phyloP scores from a whole-genome alignment of 2,329 filamentous ascomycete genomes.

The Monosporascus sp. region DNA sequence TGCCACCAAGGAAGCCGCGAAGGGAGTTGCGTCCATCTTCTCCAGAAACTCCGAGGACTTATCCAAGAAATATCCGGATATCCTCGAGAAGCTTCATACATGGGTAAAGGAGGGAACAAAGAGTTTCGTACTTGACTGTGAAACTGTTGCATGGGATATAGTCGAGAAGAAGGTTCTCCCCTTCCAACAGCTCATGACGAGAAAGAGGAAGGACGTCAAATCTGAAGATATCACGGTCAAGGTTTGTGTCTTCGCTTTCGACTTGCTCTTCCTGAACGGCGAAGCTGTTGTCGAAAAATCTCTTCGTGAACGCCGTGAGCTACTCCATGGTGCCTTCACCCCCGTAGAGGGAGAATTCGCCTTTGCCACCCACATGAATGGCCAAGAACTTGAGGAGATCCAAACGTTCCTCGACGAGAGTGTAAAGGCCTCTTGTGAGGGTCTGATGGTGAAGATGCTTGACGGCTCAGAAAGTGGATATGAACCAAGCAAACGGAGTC shows the following conservation, averaged over 20 bases:
- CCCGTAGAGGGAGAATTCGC: conserved; percentile 85
- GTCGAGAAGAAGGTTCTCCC: conserved; percentile 90
- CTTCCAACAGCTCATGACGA: conserved; percentile 97
- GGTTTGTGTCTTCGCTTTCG: conserved; percentile 95
- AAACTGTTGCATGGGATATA: conserved; percentile 96
- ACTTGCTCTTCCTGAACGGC: conserved; percentile 88
- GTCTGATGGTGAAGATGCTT: conserved; percentile 99
- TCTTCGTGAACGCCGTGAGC: conserved; percentile 74
- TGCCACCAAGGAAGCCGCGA: conserved; percentile 59
- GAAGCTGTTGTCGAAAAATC: conserved; percentile 83
- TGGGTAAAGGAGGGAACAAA: conserved; percentile 90
- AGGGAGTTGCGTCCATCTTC: conserved; percentile 87
- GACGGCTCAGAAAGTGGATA: conserved; percentile 90
- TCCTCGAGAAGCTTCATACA: conserved; percentile 76
- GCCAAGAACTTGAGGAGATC: conserved; percentile 87
- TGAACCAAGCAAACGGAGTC: conserved; percentile 90
- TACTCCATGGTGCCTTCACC: conserved; percentile 67
- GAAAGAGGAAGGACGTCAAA: conserved; percentile 96
- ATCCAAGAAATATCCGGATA: conserved; percentile 96
- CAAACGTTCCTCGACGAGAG: conserved; percentile 89
- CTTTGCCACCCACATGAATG: conserved; percentile 82
- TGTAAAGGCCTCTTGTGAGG: conserved; percentile 93
- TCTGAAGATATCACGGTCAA: conserved; percentile 93
- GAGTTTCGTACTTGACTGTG: conserved; percentile 97
- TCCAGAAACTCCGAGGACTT: conserved; percentile 96